Percentiles rank a stretch among this genome's conserved stretches.
These are phyloP conservation scores for Saccharum spontaneum DNA, from an alignment of 176 grass and related monocot species.

Conservation along the genomic window DNA sequence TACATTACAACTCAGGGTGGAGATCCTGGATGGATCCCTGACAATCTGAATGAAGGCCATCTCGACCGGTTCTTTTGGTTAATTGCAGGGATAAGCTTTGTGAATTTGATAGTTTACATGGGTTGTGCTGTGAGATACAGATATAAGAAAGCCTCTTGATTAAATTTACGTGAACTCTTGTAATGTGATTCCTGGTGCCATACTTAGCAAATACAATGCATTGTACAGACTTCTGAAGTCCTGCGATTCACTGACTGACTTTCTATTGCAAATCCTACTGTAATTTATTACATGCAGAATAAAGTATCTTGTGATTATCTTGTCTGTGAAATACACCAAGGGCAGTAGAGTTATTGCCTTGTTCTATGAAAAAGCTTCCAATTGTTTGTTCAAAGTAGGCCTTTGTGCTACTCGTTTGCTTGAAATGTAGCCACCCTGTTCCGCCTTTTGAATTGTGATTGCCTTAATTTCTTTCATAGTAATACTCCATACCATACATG, in stretches of 20 bases:
- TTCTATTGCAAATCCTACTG: not conserved
- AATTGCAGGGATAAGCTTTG: slow-evolving; percentile 62
- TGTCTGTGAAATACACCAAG: not conserved
- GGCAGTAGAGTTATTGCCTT: not conserved
- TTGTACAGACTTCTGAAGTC: not conserved
- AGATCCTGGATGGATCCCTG: slow-evolving; percentile 76
- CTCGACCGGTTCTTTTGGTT: slow-evolving; percentile 94
- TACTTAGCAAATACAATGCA: slow-evolving; percentile 13
- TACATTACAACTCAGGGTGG: slow-evolving; percentile 65
- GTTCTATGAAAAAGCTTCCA: not conserved
- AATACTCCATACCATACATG: not conserved
- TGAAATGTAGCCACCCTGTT: not conserved
- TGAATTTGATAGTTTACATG: slow-evolving; percentile 68
- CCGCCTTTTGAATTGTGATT: not conserved
- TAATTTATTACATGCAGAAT: not conserved
- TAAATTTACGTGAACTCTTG: not conserved
- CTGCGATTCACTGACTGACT: not conserved
- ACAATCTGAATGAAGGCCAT: slow-evolving; percentile 86
- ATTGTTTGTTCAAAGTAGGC: not conserved
- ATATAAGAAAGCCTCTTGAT: slow-evolving; percentile 67
- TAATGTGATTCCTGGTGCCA: not conserved
- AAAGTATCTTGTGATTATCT: not conserved
- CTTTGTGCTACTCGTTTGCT: not conserved
- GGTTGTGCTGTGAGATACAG: slow-evolving; percentile 62
- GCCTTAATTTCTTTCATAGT: not conserved